These are phyloP conservation scores for Selaginella tamariscina DNA, from an alignment of 75 land plant species.

Conservation along the genomic window DNA sequence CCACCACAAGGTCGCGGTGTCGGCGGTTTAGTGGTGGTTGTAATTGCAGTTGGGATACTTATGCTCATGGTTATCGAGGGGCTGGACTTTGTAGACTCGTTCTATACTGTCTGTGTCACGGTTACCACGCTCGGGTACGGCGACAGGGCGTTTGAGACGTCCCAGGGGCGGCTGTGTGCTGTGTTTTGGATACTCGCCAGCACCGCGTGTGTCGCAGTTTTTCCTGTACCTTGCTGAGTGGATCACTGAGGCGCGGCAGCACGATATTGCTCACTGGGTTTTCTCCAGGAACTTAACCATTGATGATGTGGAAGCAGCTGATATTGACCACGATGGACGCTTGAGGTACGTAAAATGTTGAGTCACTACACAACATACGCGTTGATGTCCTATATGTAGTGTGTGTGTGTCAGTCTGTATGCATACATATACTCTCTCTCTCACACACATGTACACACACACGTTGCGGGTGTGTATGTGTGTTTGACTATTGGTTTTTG, in stretches of 20 bases:
- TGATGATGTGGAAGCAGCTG: conserved; percentile 72
- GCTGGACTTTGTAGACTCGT: conserved; percentile 52
- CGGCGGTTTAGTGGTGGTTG: conserved; percentile 21
- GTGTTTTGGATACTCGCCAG: conserved; percentile 68
- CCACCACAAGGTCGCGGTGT: conserved; percentile 27
- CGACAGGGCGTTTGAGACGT: conserved; percentile 61
- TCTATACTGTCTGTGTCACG: conserved; percentile 82
- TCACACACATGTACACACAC: too few species aligned
- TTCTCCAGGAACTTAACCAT: conserved; percentile 43
- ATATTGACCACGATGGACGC: conserved; percentile 59
- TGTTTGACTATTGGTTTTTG: too few species aligned
- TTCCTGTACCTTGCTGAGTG: conserved; percentile 62
- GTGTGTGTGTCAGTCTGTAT: not conserved
- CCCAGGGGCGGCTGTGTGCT: conserved; percentile 63
- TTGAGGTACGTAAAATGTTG: conserved; percentile 48
- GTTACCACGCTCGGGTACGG: conserved; percentile 93
- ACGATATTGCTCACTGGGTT: conserved; percentile 48
- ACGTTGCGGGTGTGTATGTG: too few species aligned
- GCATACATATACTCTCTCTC: too few species aligned
- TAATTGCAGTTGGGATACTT: conserved; percentile 37
- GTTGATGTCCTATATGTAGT: not conserved
- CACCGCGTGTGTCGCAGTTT: conserved; percentile 66
- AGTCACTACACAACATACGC: not conserved
- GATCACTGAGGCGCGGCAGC: conserved; percentile 40
- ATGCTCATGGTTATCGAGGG: conserved; percentile 43